phyloP scores from a whole-genome alignment of 2,329 filamentous ascomycete genomes.

The Exserohilum rostratum region DNA sequence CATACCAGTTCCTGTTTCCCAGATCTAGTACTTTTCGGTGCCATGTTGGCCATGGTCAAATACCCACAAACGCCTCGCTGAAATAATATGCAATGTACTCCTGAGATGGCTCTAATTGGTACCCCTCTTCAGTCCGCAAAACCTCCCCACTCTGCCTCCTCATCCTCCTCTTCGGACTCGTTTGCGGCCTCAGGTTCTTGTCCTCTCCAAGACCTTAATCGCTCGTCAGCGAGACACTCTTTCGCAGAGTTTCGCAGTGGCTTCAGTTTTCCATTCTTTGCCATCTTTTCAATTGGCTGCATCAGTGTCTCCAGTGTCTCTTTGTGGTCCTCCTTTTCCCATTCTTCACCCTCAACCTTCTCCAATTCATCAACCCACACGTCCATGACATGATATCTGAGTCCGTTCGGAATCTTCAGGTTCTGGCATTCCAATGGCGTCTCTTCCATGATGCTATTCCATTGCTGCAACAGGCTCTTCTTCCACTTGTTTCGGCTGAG shows the following conservation, averaged over 20 bases:
- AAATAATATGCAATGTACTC: slow-evolving; percentile 16
- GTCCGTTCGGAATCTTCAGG: slow-evolving; percentile 74
- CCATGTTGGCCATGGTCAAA: not conserved
- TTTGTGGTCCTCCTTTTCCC: slow-evolving; percentile 42
- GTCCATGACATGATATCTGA: slow-evolving; percentile 87
- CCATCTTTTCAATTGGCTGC: slow-evolving; percentile 62
- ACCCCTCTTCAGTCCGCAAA: slow-evolving; percentile 63
- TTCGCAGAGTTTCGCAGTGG: slow-evolving; percentile 71
- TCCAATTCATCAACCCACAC: slow-evolving; percentile 91
- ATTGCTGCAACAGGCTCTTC: slow-evolving; percentile 47
- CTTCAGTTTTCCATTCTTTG: slow-evolving; percentile 68
- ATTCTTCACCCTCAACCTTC: slow-evolving; percentile 62
- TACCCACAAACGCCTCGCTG: slow-evolving; percentile 21
- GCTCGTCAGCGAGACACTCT: slow-evolving; percentile 75
- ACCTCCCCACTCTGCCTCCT: slow-evolving; percentile 70
- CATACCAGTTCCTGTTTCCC: not conserved
- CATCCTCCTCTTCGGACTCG: slow-evolving; percentile 53
- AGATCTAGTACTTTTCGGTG: slow-evolving; percentile 8
- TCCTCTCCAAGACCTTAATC: slow-evolving; percentile 68
- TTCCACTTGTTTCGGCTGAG: slow-evolving; percentile 53
- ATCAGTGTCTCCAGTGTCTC: slow-evolving; percentile 58
- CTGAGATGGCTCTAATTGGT: slow-evolving; percentile 1
- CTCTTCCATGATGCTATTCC: slow-evolving; percentile 56
- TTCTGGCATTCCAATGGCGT: slow-evolving; percentile 55
- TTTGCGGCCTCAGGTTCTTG: slow-evolving; percentile 47